Base-by-base conservation (phyloP, 495 filamentous ascomycete genomes). In the Evernia prunastri region DNA sequence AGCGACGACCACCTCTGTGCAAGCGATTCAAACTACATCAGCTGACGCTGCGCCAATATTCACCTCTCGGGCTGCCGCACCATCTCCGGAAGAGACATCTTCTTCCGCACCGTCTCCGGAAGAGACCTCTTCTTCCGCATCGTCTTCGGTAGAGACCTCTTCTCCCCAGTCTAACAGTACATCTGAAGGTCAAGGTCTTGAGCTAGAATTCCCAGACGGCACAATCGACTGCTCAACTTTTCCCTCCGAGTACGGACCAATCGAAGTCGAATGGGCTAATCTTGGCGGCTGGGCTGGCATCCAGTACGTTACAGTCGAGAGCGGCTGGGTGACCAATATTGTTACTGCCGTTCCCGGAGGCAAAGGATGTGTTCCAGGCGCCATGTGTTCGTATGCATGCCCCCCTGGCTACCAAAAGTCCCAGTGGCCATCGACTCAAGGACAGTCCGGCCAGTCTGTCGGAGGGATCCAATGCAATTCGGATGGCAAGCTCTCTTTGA, bases 381-480 rank as follows among this genome's bases (percentile, higher is more conserved):
- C 80, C 53, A 89, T 91, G 78, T 97, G 94, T 82, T 96, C 92
- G 8, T 98, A 97, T 71, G 90, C 89, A 59, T 98, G 94, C 79
- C 92, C 94, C 10, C 72, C 86, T 54, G 92, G 92, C 60, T 97
- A 91, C 79, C 87, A 92, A 70, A 97, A 97, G 83, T 82, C 87
- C 45, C 92, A 97, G 75, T 98, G 92, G 91, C 94, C 95, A 42
- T 70, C 65, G 33, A 82, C 73, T 36, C 94, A 97, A 79, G 95
- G 94, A 43, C 69, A 75, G 47, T 91, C 88, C 56, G 88, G 87
- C 39, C 88, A 97, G 78, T 96, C 92, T 43, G 81, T 96, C 53
- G 94, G 94, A 76, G 94, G 94, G 68, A 77, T 98, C 33, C 80
- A 83, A 71, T 98, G 94, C 84, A 86, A 89, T 71, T 68, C 72